Percentiles rank a stretch among this genome's conserved stretches.
phyloP scores from a whole-genome alignment of 345 rosid species.

The Murraya paniculata region DNA sequence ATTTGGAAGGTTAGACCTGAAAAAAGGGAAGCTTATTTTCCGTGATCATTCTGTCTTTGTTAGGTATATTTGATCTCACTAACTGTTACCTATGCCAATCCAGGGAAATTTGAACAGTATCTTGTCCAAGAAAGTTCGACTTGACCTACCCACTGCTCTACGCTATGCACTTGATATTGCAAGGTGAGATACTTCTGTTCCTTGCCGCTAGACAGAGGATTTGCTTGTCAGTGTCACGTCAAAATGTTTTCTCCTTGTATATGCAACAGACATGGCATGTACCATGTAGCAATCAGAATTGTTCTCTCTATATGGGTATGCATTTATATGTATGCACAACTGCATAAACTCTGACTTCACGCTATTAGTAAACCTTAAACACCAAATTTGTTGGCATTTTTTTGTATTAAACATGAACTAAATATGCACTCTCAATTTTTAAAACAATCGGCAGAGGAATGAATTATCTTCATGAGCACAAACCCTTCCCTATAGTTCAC shows the following conservation, averaged over 20 bases:
- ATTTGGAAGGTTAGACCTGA: background rate
- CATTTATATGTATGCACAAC: background rate
- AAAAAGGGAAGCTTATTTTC: background rate
- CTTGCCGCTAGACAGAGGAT: background rate
- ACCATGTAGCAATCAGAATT: background rate
- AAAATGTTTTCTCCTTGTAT: background rate
- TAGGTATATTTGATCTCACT: background rate
- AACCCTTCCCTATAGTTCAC: slow-evolving; percentile 57
- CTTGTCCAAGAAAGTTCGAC: slow-evolving; percentile 29
- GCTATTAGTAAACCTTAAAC: background rate
- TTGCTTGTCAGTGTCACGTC: background rate
- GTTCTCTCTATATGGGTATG: background rate
- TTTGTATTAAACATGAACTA: background rate
- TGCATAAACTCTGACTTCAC: background rate
- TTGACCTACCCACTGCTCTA: slow-evolving; percentile 44
- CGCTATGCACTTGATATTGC: slow-evolving; percentile 63
- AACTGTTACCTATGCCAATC: background rate
- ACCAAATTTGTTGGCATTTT: background rate
- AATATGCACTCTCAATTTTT: background rate
- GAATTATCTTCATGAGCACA: slow-evolving; percentile 65
- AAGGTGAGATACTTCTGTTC: slow-evolving; percentile 22
- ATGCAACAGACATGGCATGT: background rate
- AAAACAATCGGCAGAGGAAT: slow-evolving; percentile 45
- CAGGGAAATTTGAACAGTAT: slow-evolving; percentile 47
- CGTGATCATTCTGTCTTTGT: background rate